Percentiles rank a stretch among this genome's conserved stretches.
Conservation (phyloP, 352 stramenopile genomes). For the Pythium chondricola region DNA sequence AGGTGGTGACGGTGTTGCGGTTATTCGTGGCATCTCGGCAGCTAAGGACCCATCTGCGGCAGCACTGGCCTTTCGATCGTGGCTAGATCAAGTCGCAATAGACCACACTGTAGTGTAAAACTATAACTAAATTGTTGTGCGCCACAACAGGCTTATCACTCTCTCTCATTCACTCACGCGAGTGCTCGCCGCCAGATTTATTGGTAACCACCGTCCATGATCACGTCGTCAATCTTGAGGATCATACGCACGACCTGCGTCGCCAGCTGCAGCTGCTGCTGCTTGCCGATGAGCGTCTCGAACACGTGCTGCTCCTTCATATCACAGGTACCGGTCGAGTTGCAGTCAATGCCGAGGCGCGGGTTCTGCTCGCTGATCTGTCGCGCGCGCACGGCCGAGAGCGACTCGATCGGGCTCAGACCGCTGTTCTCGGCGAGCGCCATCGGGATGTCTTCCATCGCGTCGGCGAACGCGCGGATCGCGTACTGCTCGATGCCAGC, state of each 20-base stretch:
- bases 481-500: constrained; percentile 94
- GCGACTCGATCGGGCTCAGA: constrained; percentile 96
- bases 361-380: constrained; percentile 94
- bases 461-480: constrained; percentile 98
- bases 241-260: constrained; percentile 99
- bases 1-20: constrained; percentile 32
- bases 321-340: constrained; percentile 90
- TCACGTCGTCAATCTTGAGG: constrained; percentile 99
- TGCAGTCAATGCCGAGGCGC: constrained; percentile 96
- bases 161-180: not conserved
- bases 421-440: constrained; percentile 98
- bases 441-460: constrained; percentile 99
- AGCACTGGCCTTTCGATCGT: constrained; percentile 11
- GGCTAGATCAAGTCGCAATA: constrained; percentile 13
- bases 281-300: constrained; percentile 99
- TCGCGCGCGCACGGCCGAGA: constrained; percentile 94
- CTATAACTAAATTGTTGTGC: constrained; percentile 24
- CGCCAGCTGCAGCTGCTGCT: constrained; percentile 98
- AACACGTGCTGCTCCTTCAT: constrained; percentile 99
- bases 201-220: constrained; percentile 91
- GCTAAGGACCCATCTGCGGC: constrained; percentile 16
- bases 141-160: not conserved
- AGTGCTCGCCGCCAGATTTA: constrained; percentile 24
- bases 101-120: too few species aligned
- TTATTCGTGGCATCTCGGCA: constrained; percentile 35